These are phyloP conservation scores for Stachybotrys echinatus DNA, from an alignment of 2,329 filamentous ascomycete genomes.

Conservation along the genomic window DNA sequence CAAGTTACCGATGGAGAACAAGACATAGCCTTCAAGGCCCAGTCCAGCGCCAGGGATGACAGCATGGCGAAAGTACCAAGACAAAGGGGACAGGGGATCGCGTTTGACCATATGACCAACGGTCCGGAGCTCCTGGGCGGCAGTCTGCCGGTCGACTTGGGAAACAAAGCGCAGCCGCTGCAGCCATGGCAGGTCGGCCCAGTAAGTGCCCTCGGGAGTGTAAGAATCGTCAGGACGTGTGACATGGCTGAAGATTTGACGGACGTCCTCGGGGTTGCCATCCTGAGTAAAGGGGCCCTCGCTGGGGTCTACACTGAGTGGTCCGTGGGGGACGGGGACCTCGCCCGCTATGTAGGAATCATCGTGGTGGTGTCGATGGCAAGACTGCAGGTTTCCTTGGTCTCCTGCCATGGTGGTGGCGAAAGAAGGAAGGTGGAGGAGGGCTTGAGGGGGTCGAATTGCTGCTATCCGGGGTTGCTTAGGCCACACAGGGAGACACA, in stretches of 20 bases:
- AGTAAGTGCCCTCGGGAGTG: conserved; percentile 78
- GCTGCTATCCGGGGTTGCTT: no score
- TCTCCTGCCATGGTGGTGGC: not conserved
- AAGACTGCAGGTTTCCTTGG: not conserved
- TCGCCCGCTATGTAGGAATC: conserved; percentile 38
- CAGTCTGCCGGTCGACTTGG: conserved; percentile 66
- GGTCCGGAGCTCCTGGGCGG: conserved; percentile 57
- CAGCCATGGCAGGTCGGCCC: conserved; percentile 75
- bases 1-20: conserved; percentile 95
- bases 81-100: conserved; percentile 78
- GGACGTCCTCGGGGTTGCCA: conserved; percentile 36
- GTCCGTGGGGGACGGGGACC: conserved; percentile 50
- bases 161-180: conserved; percentile 72
- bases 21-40: conserved; percentile 88
- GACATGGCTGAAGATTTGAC: conserved; percentile 67
- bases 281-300: conserved; percentile 41
- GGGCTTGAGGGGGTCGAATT: no score
- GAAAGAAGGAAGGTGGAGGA: no score
- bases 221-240: conserved; percentile 88
- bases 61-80: conserved; percentile 85
- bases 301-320: conserved; percentile 28
- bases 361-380: conserved; percentile 12
- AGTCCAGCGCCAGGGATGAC: conserved; percentile 89
- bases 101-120: conserved; percentile 79
- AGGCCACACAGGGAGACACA: no score